Conservation (phyloP, 2,329 filamentous ascomycete genomes). For the Elsinoe ampelina region DNA sequence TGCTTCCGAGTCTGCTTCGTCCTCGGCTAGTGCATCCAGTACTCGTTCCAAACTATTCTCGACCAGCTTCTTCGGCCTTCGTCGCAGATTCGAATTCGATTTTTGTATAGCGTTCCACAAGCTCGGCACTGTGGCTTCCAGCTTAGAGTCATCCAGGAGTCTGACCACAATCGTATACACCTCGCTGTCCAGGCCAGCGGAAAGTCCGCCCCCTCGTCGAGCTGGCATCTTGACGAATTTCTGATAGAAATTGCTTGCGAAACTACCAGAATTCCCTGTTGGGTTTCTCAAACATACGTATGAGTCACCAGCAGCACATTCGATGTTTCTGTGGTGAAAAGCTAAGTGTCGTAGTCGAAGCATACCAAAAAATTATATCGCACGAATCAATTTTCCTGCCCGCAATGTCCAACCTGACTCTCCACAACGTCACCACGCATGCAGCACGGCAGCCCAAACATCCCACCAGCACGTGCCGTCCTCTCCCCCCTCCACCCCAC, state of each 20-base stretch:
- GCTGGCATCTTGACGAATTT: constrained; percentile 20
- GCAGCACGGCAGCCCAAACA: background rate
- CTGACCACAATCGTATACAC: constrained; percentile 72
- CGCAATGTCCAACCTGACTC: background rate
- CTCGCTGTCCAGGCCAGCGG: constrained; percentile 36
- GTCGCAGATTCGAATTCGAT: constrained; percentile 78
- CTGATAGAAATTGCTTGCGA: background rate
- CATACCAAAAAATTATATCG: constrained; percentile 1
- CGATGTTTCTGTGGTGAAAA: background rate
- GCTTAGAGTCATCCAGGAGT: constrained; percentile 55
- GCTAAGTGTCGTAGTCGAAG: background rate
- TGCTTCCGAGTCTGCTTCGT: constrained; percentile 48
- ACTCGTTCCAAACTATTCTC: constrained; percentile 82
- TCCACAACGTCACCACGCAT: background rate
- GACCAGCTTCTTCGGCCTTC: constrained; percentile 70
- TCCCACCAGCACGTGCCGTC: background rate
- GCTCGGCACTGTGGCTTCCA: constrained; percentile 46
- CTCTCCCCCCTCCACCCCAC: background rate
- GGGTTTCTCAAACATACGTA: background rate
- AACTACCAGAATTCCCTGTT: background rate
- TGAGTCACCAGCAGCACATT: background rate
- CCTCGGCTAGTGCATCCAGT: constrained; percentile 59
- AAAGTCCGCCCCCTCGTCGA: constrained; percentile 24
- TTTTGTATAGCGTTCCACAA: constrained; percentile 73
- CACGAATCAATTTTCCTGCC: background rate